phyloP scores from a whole-genome alignment of 2,329 filamentous ascomycete genomes.

The Diaporthe sp. region DNA sequence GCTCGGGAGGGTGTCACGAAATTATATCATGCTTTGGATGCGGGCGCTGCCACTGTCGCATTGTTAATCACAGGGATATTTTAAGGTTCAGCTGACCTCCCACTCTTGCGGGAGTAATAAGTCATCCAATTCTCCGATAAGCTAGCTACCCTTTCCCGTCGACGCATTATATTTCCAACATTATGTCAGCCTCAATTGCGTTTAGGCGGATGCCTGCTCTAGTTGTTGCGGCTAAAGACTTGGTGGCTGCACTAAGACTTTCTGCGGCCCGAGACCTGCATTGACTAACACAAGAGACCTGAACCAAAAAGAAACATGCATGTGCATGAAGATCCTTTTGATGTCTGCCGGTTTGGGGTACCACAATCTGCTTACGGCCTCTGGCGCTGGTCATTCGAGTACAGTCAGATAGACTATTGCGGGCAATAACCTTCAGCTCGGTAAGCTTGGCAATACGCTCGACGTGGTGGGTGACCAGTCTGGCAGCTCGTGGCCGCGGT shows the following conservation, averaged over 20 bases:
- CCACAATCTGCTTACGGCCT: not conserved
- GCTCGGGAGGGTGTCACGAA: not conserved
- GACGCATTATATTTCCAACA: slow-evolving; percentile 4
- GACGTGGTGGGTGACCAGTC: not conserved
- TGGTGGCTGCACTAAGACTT: slow-evolving; percentile 4
- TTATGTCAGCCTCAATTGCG: slow-evolving; percentile 2
- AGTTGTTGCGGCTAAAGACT: not conserved
- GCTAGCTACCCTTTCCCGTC: too few relatives aligned
- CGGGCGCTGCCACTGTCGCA: not conserved
- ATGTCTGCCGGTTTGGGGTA: not conserved
- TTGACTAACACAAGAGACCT: not conserved
- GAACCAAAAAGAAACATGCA: not conserved
- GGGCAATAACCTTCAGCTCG: slow-evolving; percentile 12
- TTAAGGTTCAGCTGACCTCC: not conserved
- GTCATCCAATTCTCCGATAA: not conserved
- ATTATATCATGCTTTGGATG: not conserved
- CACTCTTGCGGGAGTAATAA: not conserved
- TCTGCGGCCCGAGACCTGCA: slow-evolving; percentile 16
- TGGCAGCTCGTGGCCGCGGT: not conserved
- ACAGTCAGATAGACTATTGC: slow-evolving; percentile 19
- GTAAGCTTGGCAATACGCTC: not conserved
- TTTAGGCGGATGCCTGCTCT: not conserved
- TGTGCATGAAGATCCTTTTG: slow-evolving; percentile 7
- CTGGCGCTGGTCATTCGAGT: not conserved
- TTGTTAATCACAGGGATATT: not conserved